Base-by-base conservation (phyloP, 495 filamentous ascomycete genomes). In the Hypoxylon rickii region DNA sequence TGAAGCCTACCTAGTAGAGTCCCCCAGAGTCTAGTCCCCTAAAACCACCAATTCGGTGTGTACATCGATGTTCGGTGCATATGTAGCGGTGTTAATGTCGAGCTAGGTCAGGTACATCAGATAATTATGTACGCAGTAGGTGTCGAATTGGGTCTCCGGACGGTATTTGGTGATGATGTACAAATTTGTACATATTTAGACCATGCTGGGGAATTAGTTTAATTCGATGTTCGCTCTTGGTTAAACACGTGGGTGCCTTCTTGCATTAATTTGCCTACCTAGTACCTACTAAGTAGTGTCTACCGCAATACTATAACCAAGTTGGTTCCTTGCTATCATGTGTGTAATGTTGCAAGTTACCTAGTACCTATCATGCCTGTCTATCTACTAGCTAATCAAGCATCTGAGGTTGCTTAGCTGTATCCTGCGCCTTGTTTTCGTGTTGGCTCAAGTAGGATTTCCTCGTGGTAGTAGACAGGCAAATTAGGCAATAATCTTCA, bases 401-500 rank as follows among this genome's bases (percentile, higher is more conserved):
- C n/a, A n/a, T n/a, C n/a, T n/a, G n/a, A n/a, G n/a, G n/a, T n/a
- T n/a, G n/a, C n/a, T n/a, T n/a, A n/a, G n/a, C n/a, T n/a, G n/a
- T n/a, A n/a, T n/a, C n/a, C n/a, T n/a, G n/a, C n/a, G n/a, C n/a
- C n/a, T n/a, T n/a, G n/a, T n/a, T 55, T 42, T 21, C 13, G 18
- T 50, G n/a, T 2, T 15, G 34, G 16, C 29, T 47, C 50, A 38
- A 12, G 18, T 44, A 20, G 34, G n/a, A 31, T 46, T 41, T 13
- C 24, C 41, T 42, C 16, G 4, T 4, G 5, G 6, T 13, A n/a
- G n/a, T n/a, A n/a, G n/a, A n/a, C n/a, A n/a, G 8, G 36, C 41
- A 29, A 49, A 57, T 44, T 46, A 18, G 49, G 54, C 19, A 63
- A 58, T 48, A 58, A 58, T 58, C 53, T 44, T 58, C 40, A 39